Conservation (phyloP, 2,329 filamentous ascomycete species). For the Lachnellula occidentalis region DNA sequence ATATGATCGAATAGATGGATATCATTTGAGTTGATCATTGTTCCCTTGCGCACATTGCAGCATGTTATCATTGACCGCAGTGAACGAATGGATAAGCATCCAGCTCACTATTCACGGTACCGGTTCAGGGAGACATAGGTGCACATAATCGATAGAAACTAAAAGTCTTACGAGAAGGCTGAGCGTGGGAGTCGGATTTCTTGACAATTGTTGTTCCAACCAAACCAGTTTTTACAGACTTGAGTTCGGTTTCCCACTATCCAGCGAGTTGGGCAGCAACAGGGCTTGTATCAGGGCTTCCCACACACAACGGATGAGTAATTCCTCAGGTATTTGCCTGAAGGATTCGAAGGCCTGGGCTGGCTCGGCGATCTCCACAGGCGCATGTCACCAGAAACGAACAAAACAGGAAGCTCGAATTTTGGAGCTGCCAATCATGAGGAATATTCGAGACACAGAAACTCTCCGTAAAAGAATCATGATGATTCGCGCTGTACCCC, state of each 20-base stretch:
- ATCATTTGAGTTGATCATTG: no score
- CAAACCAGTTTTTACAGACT: background rate
- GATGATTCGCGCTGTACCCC: background rate
- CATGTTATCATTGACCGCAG: background rate
- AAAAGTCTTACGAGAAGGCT: background rate
- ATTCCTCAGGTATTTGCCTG: background rate
- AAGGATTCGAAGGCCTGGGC: background rate
- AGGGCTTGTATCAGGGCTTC: background rate
- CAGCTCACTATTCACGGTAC: background rate
- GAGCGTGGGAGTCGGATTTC: background rate
- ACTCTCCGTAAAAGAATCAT: background rate
- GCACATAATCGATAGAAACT: background rate
- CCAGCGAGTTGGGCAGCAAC: background rate
- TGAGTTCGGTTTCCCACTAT: background rate
- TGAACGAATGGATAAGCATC: background rate
- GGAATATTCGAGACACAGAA: conserved; percentile 3
- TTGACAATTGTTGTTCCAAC: background rate
- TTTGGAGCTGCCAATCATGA: conserved; percentile 1
- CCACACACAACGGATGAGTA: background rate
- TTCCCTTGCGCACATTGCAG: no score
- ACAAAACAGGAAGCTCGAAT: background rate
- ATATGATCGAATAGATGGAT: no score
- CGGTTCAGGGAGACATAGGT: background rate
- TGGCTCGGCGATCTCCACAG: background rate
- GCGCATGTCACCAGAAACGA: background rate